Evolutionary conservation across 2,329 filamentous ascomycete genomes (phyloP).

Genomic region (Chaetomium olivaceum): DNA sequence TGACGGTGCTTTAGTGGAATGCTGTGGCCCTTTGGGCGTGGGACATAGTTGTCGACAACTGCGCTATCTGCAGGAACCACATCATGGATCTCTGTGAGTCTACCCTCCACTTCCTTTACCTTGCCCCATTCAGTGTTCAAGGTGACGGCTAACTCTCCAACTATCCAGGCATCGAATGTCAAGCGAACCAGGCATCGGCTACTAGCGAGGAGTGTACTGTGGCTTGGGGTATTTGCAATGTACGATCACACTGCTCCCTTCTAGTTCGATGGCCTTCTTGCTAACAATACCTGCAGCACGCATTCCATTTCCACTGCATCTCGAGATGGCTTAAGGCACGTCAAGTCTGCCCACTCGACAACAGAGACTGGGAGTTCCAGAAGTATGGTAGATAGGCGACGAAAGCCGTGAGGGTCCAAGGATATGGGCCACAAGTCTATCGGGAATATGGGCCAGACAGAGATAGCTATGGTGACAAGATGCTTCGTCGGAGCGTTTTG

Average conservation of each 20-base stretch:
- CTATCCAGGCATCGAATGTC: slow-evolving; percentile 85
- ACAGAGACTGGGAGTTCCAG: slow-evolving; percentile 99
- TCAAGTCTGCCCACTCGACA: slow-evolving; percentile 96
- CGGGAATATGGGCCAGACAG: not conserved
- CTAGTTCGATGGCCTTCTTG: slow-evolving; percentile 28
- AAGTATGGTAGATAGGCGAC: slow-evolving; percentile 75
- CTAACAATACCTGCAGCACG: slow-evolving; percentile 65
- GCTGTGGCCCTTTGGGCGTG: slow-evolving; percentile 97
- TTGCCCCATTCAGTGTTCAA: not conserved
- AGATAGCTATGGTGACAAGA: not conserved
- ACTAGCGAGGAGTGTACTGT: slow-evolving; percentile 98
- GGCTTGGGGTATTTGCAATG: slow-evolving; percentile 98
- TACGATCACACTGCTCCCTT: slow-evolving; percentile 55
- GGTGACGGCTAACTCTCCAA: slow-evolving; percentile 20
- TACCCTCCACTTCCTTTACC: not conserved
- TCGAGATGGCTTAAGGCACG: slow-evolving; percentile 99
- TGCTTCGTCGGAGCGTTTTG: not conserved
- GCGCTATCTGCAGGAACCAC: slow-evolving; percentile 97
- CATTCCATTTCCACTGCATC: slow-evolving; percentile 99
- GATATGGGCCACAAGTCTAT: not conserved
- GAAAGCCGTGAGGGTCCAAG: not conserved
- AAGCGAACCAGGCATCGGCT: slow-evolving; percentile 96
- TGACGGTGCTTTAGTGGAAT: slow-evolving; percentile 71
- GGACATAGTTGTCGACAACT: slow-evolving; percentile 99
- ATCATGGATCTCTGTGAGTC: slow-evolving; percentile 95